A percentile compares a stretch with the other conserved stretches of the same genome.
These are phyloP conservation scores for Aspergillus bertholletiae DNA, from an alignment of 495 filamentous ascomycete genomes.

Conservation along the genomic window DNA sequence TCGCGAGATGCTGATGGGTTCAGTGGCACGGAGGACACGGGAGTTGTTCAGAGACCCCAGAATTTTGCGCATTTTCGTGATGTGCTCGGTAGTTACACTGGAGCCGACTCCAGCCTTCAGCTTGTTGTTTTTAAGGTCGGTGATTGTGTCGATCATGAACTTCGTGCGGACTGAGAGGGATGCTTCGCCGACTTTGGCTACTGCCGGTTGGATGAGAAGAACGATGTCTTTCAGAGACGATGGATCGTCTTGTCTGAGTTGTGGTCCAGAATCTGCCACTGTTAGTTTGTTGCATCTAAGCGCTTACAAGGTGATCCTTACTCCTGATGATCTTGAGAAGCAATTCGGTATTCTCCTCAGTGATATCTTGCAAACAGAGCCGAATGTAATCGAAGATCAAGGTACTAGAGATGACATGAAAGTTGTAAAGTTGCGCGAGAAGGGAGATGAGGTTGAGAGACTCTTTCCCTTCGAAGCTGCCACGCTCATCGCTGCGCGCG, in stretches of 20 bases:
- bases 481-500: conserved; percentile 33
- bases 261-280: conserved; percentile 59
- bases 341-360: conserved; percentile 88
- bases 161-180: conserved; percentile 83
- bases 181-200: conserved; percentile 60
- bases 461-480: conserved; percentile 59
- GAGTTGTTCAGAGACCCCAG: conserved; percentile 68
- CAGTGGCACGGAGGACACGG: conserved; percentile 63
- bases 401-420: conserved; percentile 78
- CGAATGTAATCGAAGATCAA: conserved; percentile 89
- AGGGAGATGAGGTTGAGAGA: conserved; percentile 76
- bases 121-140: conserved; percentile 89
- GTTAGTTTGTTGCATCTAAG: background rate
- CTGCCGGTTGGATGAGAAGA: conserved; percentile 66
- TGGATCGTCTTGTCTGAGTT: conserved; percentile 87
- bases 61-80: conserved; percentile 78
- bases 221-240: conserved; percentile 90
- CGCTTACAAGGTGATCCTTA: conserved; percentile 13
- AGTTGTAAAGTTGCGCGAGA: conserved; percentile 84
- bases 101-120: conserved; percentile 69
- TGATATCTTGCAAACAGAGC: conserved; percentile 67
- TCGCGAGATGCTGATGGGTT: conserved; percentile 78
- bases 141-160: conserved; percentile 98
- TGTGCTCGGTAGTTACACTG: conserved; percentile 67
- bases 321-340: conserved; percentile 80